Base-by-base conservation (phyloP, 495 filamentous ascomycete genomes). In the Neurospora sublineolata region DNA sequence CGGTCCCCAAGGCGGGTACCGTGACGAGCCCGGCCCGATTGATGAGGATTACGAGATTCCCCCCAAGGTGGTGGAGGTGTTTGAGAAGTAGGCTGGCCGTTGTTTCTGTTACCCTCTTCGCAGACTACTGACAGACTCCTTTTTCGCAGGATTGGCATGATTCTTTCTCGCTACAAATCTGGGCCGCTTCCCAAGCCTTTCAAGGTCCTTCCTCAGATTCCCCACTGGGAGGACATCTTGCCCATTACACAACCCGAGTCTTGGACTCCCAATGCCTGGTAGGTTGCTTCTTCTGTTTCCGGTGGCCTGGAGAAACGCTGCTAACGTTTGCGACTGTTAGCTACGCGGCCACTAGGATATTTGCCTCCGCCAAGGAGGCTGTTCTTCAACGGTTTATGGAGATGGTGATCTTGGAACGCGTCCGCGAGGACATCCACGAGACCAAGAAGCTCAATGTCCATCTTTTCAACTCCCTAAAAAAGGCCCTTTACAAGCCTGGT, bases 181-280 rank as follows among this genome's bases (percentile, higher is more conserved):
- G 95, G 95, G 27, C 93, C 93, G 74, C 87, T 98, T 33, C 96
- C 95, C 14, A 98, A 98, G 81, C 94, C 94, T 1, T 96, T 99
- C 87, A 98, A 98, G 81, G 92, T 98, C 72, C 87, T 99, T 38
- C 95, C 96, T 0, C 92, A 93, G 4, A 87, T 98, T 10, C 93
- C 93, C 3, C 89, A 93, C 75, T 97, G 93, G 92, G 91, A 93
- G 74, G 92, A 91, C 23, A 91, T 97, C 52, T 36, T 80, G 4
- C 76, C 73, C 39, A 39, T 80, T 11, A 80, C 78, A 73, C 70
- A 73, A 42, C 78, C 78, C 7, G 76, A 80, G 1, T 27, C 44
- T 4, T 80, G 79, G 95, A 95, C 94, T 0, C 86, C 93, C 20
- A 93, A 98, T 69, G 79, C 79, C 42, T 77, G 75, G 75, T 76